Base-by-base conservation (phyloP, 305 asterid genomes). In the Petunia hybrid region DNA sequence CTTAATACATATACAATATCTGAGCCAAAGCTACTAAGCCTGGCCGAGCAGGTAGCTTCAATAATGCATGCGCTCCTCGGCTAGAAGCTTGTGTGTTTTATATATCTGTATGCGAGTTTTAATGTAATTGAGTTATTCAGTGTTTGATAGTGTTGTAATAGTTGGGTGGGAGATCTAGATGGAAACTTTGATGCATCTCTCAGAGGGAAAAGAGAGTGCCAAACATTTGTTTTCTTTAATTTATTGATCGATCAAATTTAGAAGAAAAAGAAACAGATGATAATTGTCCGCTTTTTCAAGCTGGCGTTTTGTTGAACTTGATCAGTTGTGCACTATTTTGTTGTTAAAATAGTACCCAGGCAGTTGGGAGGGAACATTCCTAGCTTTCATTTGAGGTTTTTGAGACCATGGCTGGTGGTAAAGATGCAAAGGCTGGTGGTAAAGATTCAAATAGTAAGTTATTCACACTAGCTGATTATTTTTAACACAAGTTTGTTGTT, bases 401-500 rank as follows among this genome's bases (percentile, higher is more conserved):
- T 73, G 63, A 62, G 51, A 14, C 78, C 63, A 73, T 73, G 78
- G 78, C 78, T 73, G 63, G n/a, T n/a, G n/a, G n/a, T n/a, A n/a
- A n/a, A n/a, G n/a, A n/a, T n/a, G n/a, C n/a, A n/a, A n/a, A n/a
- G 78, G 78, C 78, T 73, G 63, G n/a, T n/a, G n/a, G 78, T 51
- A 73, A 73, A 73, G 78, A 73, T 51, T 56, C 63, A 73, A 60
- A 73, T 53, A 73, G 78, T 73, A 36, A 73, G 78, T 51, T 13
- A 56, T 73, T 73, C 14, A 31, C 77, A 5, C 60, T 46, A 45
- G 61, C 38, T 46, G 77, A 71, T 48, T 71, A 61, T 43, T 71
- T 10, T 51, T 73, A 36, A 13, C 14, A 0, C 45, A 51, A 51
- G 62, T 36, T 71, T n/a, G n/a, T 71, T 31, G 2, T 36, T 73